phyloP scores from a whole-genome alignment of 1,139 yeast genomes.

The Cylindricascospora bacillispora region DNA sequence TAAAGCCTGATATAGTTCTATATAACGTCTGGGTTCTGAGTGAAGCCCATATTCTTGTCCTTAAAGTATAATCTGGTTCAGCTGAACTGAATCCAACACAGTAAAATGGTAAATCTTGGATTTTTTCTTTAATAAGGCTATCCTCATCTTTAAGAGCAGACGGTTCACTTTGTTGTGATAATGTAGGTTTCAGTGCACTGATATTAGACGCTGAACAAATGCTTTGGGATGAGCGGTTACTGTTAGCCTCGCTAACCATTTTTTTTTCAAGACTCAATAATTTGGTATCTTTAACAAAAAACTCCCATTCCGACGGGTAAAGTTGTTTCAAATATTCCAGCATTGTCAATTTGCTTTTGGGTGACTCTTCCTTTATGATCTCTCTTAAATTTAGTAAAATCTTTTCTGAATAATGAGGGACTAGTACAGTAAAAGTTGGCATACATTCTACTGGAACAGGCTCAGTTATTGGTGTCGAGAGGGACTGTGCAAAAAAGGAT shows the following conservation, averaged over 20 bases:
- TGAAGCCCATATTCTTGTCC: conserved; percentile 79
- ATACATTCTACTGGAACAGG: conserved; percentile 59
- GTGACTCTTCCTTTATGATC: conserved; percentile 48
- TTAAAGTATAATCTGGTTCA: conserved; percentile 43
- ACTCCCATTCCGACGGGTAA: conserved; percentile 63
- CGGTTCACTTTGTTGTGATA: neutral
- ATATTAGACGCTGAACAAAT: conserved; percentile 7
- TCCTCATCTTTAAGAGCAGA: conserved; percentile 12
- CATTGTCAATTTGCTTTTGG: conserved; percentile 48
- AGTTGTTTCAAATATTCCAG: conserved; percentile 63
- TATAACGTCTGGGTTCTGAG: conserved; percentile 65
- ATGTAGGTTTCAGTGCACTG: conserved; percentile 5
- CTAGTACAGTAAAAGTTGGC: conserved; percentile 71
- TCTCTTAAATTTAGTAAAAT: conserved; percentile 54
- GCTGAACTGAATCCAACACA: conserved; percentile 61
- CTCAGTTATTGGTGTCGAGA: conserved; percentile 66
- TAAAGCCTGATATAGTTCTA: conserved; percentile 66
- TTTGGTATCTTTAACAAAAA: conserved; percentile 56
- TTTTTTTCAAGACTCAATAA: conserved; percentile 20
- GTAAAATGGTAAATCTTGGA: conserved; percentile 53
- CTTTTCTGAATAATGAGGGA: conserved; percentile 80
- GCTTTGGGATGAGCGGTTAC: conserved; percentile 1
- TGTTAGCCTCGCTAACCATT: too few relatives aligned
- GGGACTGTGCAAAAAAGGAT: conserved; percentile 78
- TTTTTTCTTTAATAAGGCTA: conserved; percentile 28